phyloP scores from a whole-genome alignment of 2,329 filamentous ascomycete species.

The Epichloe hybrida region DNA sequence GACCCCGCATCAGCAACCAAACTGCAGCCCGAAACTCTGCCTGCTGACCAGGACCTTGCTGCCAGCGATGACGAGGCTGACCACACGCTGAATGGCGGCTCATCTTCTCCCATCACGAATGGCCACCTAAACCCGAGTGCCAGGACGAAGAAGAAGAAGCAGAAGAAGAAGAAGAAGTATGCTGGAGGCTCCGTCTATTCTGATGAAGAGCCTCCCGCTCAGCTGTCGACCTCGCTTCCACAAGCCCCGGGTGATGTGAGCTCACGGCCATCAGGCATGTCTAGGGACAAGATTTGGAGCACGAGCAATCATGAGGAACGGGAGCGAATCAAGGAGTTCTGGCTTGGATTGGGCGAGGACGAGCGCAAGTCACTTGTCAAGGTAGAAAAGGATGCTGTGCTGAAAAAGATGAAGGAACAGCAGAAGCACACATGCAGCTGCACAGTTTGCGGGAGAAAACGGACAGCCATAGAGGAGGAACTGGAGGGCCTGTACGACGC shows the following conservation, averaged over 20 bases:
- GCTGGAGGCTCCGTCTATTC: slow-evolving; percentile 10
- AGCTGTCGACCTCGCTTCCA: background rate
- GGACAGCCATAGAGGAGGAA: slow-evolving; percentile 95
- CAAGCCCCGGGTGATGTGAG: slow-evolving; percentile 16
- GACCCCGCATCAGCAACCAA: slow-evolving; percentile 19
- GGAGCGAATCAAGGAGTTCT: slow-evolving; percentile 96
- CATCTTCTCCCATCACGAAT: slow-evolving; percentile 16
- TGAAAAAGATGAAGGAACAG: slow-evolving; percentile 99
- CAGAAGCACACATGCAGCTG: slow-evolving; percentile 99
- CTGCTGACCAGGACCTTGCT: slow-evolving; percentile 35
- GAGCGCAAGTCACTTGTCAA: slow-evolving; percentile 92
- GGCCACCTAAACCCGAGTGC: slow-evolving; percentile 15
- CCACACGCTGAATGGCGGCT: slow-evolving; percentile 21
- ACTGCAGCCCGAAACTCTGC: slow-evolving; percentile 11
- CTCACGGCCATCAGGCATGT: slow-evolving; percentile 31
- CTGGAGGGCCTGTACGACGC: slow-evolving; percentile 95
- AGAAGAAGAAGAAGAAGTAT: slow-evolving; percentile 56
- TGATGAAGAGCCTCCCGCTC: slow-evolving; percentile 8
- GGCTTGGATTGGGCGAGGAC: slow-evolving; percentile 86
- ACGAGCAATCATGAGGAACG: slow-evolving; percentile 88
- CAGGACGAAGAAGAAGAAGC: slow-evolving; percentile 48
- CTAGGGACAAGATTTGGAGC: slow-evolving; percentile 90
- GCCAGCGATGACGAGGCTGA: slow-evolving; percentile 40
- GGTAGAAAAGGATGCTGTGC: slow-evolving; percentile 94
- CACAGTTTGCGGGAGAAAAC: slow-evolving; percentile 89